phyloP scores from a whole-genome alignment of 495 filamentous ascomycete genomes.

The Friedmanniomyces endolithicus region DNA sequence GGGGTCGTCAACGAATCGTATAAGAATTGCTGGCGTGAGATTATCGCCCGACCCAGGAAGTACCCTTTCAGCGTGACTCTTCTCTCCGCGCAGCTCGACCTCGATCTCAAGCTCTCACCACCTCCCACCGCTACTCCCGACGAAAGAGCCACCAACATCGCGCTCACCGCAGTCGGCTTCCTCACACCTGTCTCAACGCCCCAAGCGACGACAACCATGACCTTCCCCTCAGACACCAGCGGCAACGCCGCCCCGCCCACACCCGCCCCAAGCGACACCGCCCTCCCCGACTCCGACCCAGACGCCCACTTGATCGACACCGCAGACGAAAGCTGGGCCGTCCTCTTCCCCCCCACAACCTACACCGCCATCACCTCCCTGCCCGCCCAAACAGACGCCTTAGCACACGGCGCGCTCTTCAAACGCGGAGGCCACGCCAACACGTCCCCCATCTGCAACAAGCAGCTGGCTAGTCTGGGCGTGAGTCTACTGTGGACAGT shows the following conservation, averaged over 20 bases:
- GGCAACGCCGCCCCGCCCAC: conserved; percentile 40
- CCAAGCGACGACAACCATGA: conserved; percentile 3
- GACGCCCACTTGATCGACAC: conserved; percentile 66
- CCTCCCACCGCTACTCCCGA: neutral
- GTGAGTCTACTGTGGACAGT: conserved; percentile 41
- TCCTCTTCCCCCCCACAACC: conserved; percentile 60
- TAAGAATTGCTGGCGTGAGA: conserved; percentile 9
- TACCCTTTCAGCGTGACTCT: conserved; percentile 13
- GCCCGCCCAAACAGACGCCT: conserved; percentile 40
- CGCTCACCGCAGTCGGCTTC: neutral
- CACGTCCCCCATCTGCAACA: conserved; percentile 1
- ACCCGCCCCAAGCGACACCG: conserved; percentile 32
- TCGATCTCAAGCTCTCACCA: conserved; percentile 5
- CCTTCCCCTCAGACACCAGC: conserved; percentile 36
- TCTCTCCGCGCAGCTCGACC: conserved; percentile 2
- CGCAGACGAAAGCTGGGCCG: conserved; percentile 70
- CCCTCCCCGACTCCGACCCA: conserved; percentile 36
- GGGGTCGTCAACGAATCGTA: neutral
- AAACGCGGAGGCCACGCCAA: conserved; percentile 53
- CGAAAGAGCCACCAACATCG: neutral
- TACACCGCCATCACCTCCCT: conserved; percentile 38
- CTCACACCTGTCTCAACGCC: conserved; percentile 14
- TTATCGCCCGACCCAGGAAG: conserved; percentile 3
- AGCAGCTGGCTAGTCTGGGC: conserved; percentile 14
- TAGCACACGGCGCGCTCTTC: conserved; percentile 64